phyloP scores from a whole-genome alignment of 139 green algal species.

The Tetraselmis chui region DNA sequence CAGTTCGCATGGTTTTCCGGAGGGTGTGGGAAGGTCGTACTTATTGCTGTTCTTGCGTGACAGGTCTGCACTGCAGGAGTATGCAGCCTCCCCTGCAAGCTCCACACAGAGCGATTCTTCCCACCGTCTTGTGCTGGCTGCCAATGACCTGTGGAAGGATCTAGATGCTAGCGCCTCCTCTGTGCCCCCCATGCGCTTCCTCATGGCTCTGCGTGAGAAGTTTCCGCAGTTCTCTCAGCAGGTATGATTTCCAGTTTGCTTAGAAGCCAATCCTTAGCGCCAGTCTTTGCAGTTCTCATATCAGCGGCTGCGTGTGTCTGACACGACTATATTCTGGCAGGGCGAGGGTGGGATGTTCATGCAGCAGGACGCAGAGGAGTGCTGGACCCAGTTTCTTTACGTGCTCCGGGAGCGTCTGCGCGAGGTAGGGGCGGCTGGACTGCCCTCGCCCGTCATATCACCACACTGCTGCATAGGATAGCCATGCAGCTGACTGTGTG shows the following conservation, averaged over 20 bases:
- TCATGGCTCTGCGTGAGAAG: slow-evolving; percentile 65
- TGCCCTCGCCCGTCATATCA: not conserved
- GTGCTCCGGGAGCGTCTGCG: slow-evolving; percentile 41
- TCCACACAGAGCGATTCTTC: slow-evolving; percentile 8
- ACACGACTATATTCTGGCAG: too few species aligned
- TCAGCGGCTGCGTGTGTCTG: too few species aligned
- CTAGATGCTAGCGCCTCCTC: slow-evolving; percentile 25
- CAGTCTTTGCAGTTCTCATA: too few species aligned
- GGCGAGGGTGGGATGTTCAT: slow-evolving; percentile 58
- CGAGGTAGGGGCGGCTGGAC: not conserved
- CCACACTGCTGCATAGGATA: not conserved
- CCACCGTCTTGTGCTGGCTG: slow-evolving; percentile 44
- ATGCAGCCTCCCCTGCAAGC: not conserved
- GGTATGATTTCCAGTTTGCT: too few species aligned
- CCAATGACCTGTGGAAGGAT: slow-evolving; percentile 49
- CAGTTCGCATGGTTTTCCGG: too few species aligned
- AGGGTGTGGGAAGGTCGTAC: too few species aligned
- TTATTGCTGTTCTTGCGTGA: too few species aligned
- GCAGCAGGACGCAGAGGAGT: slow-evolving; percentile 99
- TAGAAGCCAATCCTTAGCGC: too few species aligned
- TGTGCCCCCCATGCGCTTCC: slow-evolving; percentile 76
- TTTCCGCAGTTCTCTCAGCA: slow-evolving; percentile 92
- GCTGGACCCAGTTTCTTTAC: slow-evolving; percentile 83
- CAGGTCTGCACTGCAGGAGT: slow-evolving; percentile 23
- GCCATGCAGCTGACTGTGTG: not conserved